Evolutionary conservation across 2,329 filamentous ascomycete genomes (phyloP).

Genomic region (Thermomyces lanuginosus): DNA sequence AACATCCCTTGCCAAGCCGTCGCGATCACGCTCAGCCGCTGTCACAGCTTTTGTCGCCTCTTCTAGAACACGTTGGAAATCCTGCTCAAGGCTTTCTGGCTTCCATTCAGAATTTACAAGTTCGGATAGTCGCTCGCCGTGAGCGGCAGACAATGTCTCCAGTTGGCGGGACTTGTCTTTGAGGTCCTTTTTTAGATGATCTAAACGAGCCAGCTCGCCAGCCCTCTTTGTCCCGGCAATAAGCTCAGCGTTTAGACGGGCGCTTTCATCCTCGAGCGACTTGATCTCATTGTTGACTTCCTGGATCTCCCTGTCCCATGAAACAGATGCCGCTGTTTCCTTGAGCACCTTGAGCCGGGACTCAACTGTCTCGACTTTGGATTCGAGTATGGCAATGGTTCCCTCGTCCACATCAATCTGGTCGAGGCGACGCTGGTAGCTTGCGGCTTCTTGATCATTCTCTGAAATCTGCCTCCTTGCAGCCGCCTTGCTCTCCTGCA

Average conservation of each 20-base stretch:
- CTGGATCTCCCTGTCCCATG: constrained; percentile 56
- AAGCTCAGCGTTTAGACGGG: constrained; percentile 61
- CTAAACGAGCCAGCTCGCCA: constrained; percentile 66
- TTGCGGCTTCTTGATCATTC: constrained; percentile 54
- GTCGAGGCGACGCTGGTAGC: constrained; percentile 52
- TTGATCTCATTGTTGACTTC: constrained; percentile 49
- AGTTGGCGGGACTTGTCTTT: constrained; percentile 57
- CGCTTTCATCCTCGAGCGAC: constrained; percentile 53
- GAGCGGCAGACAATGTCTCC: constrained; percentile 59
- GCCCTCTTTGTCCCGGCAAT: constrained; percentile 67
- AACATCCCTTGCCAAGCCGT: constrained; percentile 53
- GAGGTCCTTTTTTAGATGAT: constrained; percentile 66
- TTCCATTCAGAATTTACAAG: constrained; percentile 54
- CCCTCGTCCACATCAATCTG: constrained; percentile 76
- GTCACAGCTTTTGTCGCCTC: constrained; percentile 41
- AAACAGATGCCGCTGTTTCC: constrained; percentile 44
- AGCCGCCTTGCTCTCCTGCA: constrained; percentile 57
- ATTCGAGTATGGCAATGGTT: constrained; percentile 58
- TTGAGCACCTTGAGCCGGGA: constrained; percentile 45
- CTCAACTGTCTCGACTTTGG: constrained; percentile 54
- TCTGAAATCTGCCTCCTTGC: constrained; percentile 54
- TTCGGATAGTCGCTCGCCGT: constrained; percentile 51
- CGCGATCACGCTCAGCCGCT: constrained; percentile 53
- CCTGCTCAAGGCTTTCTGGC: constrained; percentile 49
- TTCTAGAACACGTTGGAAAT: constrained; percentile 49